Conservation (phyloP, 805 yeast genomes). For the Pichia rugopelliculosa region DNA sequence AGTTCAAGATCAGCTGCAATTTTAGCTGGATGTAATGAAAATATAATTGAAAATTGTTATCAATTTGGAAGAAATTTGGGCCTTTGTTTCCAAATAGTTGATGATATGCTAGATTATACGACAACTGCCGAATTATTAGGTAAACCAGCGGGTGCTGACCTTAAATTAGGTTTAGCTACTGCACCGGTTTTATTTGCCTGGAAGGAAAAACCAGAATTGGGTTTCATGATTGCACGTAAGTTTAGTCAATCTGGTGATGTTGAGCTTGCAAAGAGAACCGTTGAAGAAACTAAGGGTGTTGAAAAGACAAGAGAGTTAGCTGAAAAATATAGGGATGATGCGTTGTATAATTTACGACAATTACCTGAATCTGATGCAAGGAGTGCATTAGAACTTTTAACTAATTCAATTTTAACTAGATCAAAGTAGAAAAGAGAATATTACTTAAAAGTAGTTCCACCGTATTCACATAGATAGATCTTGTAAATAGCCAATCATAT, state of each 20-base stretch:
- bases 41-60: conserved; percentile 77
- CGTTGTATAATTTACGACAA: conserved; percentile 59
- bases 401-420: conserved; percentile 78
- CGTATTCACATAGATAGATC: neutral
- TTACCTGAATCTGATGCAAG: conserved; percentile 88
- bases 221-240: conserved; percentile 75
- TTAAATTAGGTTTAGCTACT: conserved; percentile 89
- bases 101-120: conserved; percentile 92
- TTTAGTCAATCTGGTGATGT: conserved; percentile 79
- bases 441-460: neutral
- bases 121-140: conserved; percentile 81
- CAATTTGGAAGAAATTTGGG: conserved; percentile 91
- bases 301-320: conserved; percentile 72
- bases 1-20: conserved; percentile 91
- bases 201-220: conserved; percentile 79
- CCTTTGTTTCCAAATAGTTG: conserved; percentile 91
- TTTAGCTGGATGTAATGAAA: conserved; percentile 71
- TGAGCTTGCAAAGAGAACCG: conserved; percentile 70
- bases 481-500: conserved; percentile 1
- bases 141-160: conserved; percentile 93
- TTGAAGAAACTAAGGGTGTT: conserved; percentile 64
- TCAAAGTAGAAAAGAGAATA: conserved; percentile 39
- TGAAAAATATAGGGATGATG: conserved; percentile 65
- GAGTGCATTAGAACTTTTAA: conserved; percentile 76
- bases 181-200: conserved; percentile 96